A percentile compares a stretch with the other conserved stretches of the same genome.
Conservation (phyloP, 2,329 filamentous ascomycete genomes). For the Furcasterigmium sp. region DNA sequence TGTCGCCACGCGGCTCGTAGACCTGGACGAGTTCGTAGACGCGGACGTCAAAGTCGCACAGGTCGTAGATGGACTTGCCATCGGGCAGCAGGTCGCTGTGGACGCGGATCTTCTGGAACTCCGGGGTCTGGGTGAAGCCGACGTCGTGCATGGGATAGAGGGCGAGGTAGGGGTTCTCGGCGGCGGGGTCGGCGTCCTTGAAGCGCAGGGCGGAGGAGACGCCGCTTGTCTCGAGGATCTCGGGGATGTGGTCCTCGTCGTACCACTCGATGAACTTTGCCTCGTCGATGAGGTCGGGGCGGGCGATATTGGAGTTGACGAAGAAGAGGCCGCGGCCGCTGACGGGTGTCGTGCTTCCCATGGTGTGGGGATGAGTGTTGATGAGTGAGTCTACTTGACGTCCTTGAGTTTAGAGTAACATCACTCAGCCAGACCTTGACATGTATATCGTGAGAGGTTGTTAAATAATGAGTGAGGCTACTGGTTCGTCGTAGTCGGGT, state of each 20-base stretch:
- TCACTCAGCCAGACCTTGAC: too few species aligned
- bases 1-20: conserved; percentile 14
- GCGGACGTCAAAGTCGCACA: conserved; percentile 15
- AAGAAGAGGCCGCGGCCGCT: conserved; percentile 22
- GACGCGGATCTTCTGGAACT: conserved; percentile 26
- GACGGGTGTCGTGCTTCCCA: conserved; percentile 1
- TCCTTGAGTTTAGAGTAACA: neutral
- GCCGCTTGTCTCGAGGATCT: conserved; percentile 25
- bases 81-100: conserved; percentile 21
- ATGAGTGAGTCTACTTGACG: neutral
- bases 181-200: conserved; percentile 18
- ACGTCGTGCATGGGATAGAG: conserved; percentile 29
- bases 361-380: neutral
- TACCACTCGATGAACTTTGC: conserved; percentile 28
- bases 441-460: too few species aligned
- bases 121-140: conserved; percentile 23
- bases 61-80: conserved; percentile 13
- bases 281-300: conserved; percentile 21
- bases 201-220: conserved; percentile 26
- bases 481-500: too few species aligned
- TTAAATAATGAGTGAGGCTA: too few species aligned
- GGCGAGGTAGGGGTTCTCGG: conserved; percentile 25
- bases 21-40: conserved; percentile 16
- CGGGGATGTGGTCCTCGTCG: conserved; percentile 30
- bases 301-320: conserved; percentile 20